A percentile compares a stretch with the other conserved stretches of the same genome.
Conservation (phyloP, 345 rosid genomes). For the Balakata baccata region DNA sequence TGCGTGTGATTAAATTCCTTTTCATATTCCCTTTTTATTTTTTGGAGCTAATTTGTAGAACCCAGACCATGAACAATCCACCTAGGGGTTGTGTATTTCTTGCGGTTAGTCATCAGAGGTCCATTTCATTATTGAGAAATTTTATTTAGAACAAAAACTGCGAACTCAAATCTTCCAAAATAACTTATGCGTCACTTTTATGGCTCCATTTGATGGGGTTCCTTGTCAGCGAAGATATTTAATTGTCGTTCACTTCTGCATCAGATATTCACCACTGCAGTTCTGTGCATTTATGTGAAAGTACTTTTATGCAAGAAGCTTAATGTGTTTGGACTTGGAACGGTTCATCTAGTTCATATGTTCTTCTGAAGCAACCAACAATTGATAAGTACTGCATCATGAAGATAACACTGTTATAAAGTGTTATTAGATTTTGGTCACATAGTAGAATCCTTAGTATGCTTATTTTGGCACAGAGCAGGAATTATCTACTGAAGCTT, state of each 20-base stretch:
- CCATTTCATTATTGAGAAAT: neutral
- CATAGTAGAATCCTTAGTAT: neutral
- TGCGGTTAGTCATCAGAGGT: neutral
- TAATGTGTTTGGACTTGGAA: neutral
- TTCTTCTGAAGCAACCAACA: neutral
- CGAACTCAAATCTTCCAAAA: neutral
- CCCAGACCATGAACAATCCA: neutral
- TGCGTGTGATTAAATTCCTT: slow-evolving; percentile 4
- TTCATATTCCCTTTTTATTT: neutral
- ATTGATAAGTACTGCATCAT: neutral
- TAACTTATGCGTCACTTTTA: neutral
- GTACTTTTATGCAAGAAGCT: neutral
- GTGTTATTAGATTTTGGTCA: neutral
- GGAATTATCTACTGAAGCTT: neutral
- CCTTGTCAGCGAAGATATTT: neutral
- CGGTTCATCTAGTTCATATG: neutral
- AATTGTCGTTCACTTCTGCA: neutral
- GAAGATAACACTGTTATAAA: neutral
- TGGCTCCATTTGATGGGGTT: neutral
- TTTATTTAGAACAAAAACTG: neutral
- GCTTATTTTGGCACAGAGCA: neutral
- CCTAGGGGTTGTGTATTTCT: neutral
- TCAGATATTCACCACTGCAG: too few species aligned
- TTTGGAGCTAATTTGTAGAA: neutral
- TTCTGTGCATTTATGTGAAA: neutral